Base-by-base conservation (phyloP, 2,329 filamentous ascomycete species). In the Dothistroma pini region DNA sequence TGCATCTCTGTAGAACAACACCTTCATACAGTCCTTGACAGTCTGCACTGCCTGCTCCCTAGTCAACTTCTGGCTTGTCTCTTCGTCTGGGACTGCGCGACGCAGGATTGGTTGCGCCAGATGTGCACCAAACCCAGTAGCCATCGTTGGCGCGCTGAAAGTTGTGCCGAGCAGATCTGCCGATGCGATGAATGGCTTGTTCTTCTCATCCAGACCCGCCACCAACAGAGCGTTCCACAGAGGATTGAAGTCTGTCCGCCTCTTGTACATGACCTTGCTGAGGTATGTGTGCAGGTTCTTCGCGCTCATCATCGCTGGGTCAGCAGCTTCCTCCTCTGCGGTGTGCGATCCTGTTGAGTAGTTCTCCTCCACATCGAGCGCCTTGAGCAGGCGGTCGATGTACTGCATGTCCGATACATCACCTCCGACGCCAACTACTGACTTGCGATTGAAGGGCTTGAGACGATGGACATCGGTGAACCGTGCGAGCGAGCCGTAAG, bases 341-440 rank as follows among this genome's bases (percentile, higher is more conserved):
- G 88, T 84, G 44, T 72, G 70, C 72, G 63, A 77, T 41, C 71
- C 80, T 67, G 77, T 74, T 61, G 83, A 84, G 82, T 99, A 97
- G 75, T 91, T 89, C 82, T 97, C 93, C 76, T 89, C 84, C 77
- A 96, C 91, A 75, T 90, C 87, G 71, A 97, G 89, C 65, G 90
- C 89, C 73, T 85, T 88, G 70, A 99, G 88, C 73, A 96, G 86
- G 70, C 95, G 88, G 84, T 96, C 90, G 69, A 99, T 87, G 82
- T 96, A 96, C 82, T 99, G 95, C 95, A 99, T 97, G 82, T 99
- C 95, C 67, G 91, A 96, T 71, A 99, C 89, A 81, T 99, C 95
- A 76, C 95, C 95, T 76, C 92, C 91, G 80, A 97, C 96, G 72
- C 95, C 95, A 73, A 99, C 84, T 63, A 97, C 85, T 32, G 91